Conservation (phyloP, 495 filamentous ascomycete genomes). For the Aspergillus avenaceus region DNA sequence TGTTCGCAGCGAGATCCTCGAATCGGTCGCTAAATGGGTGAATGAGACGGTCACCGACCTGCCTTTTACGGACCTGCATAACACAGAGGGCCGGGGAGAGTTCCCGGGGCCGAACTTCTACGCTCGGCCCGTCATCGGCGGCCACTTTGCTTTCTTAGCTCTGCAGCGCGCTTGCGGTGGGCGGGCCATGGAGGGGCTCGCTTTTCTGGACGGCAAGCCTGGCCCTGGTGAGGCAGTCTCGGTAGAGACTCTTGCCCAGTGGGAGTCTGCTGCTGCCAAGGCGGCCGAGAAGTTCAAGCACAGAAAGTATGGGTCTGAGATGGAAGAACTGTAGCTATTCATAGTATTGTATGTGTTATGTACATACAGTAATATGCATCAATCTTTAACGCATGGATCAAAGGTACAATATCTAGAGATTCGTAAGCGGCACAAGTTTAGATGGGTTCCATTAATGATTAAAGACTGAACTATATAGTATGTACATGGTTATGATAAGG, state of each 20-base stretch:
- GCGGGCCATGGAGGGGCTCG: conserved; percentile 58
- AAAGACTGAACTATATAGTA: too few species aligned
- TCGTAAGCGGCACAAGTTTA: too few species aligned
- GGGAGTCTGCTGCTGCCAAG: conserved; percentile 19
- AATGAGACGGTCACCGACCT: conserved; percentile 77
- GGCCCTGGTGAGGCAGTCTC: conserved; percentile 14
- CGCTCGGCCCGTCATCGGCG: conserved; percentile 81
- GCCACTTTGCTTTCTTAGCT: conserved; percentile 81
- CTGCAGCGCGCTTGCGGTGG: conserved; percentile 73
- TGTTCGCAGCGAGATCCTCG: conserved; percentile 67
- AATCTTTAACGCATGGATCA: too few species aligned
- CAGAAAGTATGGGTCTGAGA: background rate
- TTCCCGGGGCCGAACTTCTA: conserved; percentile 70
- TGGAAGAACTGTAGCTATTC: conserved; percentile 7
- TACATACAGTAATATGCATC: background rate
- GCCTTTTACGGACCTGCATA: conserved; percentile 80
- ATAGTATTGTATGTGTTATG: background rate
- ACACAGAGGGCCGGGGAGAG: conserved; percentile 66
- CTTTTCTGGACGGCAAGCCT: conserved; percentile 58
- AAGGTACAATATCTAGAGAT: too few species aligned
- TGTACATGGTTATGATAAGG: too few species aligned
- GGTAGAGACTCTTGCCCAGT: conserved; percentile 17
- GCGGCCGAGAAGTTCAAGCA: conserved; percentile 20
- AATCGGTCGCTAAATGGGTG: conserved; percentile 77
- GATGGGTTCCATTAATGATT: too few species aligned